Evolutionary conservation across 2,329 filamentous ascomycete species (phyloP).

Genomic region (Fusarium dimerum): DNA sequence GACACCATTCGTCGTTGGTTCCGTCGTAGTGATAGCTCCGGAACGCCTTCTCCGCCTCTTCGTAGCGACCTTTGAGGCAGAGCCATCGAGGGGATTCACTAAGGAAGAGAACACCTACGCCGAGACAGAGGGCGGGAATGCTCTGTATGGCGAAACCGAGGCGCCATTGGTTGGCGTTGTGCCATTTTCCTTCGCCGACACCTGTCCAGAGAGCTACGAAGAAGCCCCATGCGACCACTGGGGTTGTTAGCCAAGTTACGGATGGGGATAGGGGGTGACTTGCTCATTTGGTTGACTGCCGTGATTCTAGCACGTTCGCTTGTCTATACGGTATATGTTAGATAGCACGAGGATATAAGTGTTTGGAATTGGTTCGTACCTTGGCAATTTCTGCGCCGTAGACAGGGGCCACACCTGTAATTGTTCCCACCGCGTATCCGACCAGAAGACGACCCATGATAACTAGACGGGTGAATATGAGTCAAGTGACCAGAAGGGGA

Average conservation of each 20-base stretch:
- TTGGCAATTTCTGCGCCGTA: conserved; percentile 45
- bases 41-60: conserved; percentile 38
- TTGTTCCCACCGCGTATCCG: conserved; percentile 42
- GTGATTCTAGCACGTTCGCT: conserved; percentile 42
- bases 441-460: conserved; percentile 40
- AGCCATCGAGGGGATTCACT: conserved; percentile 40
- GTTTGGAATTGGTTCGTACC: conserved; percentile 20
- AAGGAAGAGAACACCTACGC: conserved; percentile 37
- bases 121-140: conserved; percentile 37
- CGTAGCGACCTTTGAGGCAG: conserved; percentile 36
- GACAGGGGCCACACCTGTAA: conserved; percentile 42
- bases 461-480: conserved; percentile 21
- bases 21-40: conserved; percentile 37
- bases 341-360: too few relatives aligned
- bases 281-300: conserved; percentile 44
- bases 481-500: rapidly evolving
- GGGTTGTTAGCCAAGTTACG: not conserved
- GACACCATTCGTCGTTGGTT: conserved; percentile 39
- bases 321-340: conserved; percentile 21
- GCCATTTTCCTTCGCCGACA: conserved; percentile 40
- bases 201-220: conserved; percentile 43
- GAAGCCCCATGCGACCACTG: conserved; percentile 45
- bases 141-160: conserved; percentile 40
- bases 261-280: not conserved
- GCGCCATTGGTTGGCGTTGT: conserved; percentile 40